A percentile compares a stretch with the other conserved stretches of the same genome.
Conservation (phyloP, 176 grass and related monocot species). For the Elymus sibiricus region DNA sequence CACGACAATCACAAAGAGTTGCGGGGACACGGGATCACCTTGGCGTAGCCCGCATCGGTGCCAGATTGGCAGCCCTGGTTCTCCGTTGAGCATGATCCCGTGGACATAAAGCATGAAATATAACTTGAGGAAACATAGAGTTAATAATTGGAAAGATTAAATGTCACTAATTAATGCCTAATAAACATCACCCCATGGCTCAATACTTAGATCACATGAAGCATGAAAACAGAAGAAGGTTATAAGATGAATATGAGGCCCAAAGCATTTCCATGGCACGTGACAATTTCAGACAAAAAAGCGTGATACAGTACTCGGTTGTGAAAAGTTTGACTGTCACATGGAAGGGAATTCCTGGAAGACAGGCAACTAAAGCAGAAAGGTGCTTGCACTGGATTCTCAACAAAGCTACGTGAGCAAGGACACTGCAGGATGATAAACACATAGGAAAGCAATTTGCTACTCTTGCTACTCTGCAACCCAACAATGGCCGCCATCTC, state of each 20-base stretch:
- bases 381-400: background rate
- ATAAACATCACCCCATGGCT: background rate
- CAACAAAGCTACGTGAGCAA: background rate
- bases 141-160: constrained; percentile 8
- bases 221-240: background rate
- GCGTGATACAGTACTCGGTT: background rate
- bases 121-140: background rate
- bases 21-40: no score
- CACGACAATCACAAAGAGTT: no score
- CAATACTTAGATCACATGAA: background rate
- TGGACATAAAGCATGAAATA: no score
- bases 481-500: background rate
- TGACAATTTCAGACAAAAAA: background rate
- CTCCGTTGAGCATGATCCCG: no score
- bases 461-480: background rate
- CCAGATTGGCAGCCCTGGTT: no score
- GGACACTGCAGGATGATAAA: background rate
- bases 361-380: background rate
- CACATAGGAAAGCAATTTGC: background rate
- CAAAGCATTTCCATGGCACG: background rate
- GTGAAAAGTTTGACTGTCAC: background rate
- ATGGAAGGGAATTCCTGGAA: background rate
- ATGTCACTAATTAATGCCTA: background rate
- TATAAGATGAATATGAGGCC: background rate
- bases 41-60: no score